A percentile compares a stretch with the other conserved stretches of the same genome.
These are phyloP conservation scores for Paracoccidioides brasiliensis DNA, from an alignment of 2,329 filamentous ascomycete species.

Conservation along the genomic window DNA sequence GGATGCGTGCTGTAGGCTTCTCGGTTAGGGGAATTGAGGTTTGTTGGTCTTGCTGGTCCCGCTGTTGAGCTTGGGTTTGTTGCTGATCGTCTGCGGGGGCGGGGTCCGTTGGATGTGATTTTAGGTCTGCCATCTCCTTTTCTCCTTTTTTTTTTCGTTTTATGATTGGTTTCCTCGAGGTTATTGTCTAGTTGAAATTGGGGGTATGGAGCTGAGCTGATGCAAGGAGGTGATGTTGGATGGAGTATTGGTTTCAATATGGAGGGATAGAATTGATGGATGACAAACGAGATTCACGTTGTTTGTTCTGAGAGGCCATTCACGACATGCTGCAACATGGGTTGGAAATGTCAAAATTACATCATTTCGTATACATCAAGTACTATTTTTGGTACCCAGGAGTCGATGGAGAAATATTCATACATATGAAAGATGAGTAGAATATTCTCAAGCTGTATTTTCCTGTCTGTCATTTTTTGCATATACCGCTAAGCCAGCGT, in stretches of 20 bases:
- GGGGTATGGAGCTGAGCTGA: not conserved
- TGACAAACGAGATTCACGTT: not conserved
- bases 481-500: no score
- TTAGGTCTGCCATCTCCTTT: not conserved
- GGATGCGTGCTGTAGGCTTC: slow-evolving; percentile 14
- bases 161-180: not conserved
- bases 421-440: no score
- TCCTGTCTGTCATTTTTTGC: no score
- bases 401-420: no score
- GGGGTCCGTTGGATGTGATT: not conserved
- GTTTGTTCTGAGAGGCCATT: not conserved
- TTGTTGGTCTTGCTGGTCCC: not conserved
- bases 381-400: not conserved
- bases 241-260: not conserved
- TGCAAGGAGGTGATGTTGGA: not conserved
- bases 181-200: not conserved
- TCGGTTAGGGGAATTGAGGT: slow-evolving; percentile 3
- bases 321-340: not conserved
- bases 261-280: not conserved
- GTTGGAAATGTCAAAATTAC: not conserved
- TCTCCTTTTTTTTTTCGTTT: not conserved
- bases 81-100: not conserved
- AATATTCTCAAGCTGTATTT: no score
- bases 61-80: not conserved
- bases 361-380: not conserved